Evolutionary conservation across 2,329 filamentous ascomycete species (phyloP), one percentile per base, ranked within the genome.

Genomic region (Phaeosphaeria sp.): DNA sequence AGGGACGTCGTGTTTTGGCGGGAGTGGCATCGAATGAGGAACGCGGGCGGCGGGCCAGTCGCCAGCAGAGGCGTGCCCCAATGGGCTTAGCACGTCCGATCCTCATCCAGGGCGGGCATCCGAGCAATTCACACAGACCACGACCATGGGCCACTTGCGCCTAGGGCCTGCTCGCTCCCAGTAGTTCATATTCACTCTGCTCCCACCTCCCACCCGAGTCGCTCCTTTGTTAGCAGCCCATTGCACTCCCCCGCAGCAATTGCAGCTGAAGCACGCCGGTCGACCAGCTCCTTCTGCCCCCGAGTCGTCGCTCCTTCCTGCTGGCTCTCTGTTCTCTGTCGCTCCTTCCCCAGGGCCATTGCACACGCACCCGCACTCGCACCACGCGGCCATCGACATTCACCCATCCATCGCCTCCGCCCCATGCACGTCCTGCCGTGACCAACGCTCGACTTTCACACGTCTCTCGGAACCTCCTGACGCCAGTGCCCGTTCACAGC

Each of bases 41-140:
- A 40, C 39, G 22, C 18, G 50, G 30, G 30, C 30, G 30, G 8
- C 15, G 8, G 30, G 30, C 13, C 39, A 48, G 33, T 50, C 27
- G 25, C 46, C 58, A 52, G 53, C 56, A 50, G 56, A 52, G 36
- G 22, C 15, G 20, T 44, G 48, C 54, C 55, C 46, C 55, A 58
- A 49, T 50, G 11, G 51, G 63, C 25, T 51, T 64, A 64, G 63
- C 57, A 59, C 22, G 30, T 27, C 53, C 57, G 51, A 47, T 52
- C 46, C 40, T 49, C 53, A 54, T 45, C 51, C 51, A 45, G 55
- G 60, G 36, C 50, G 52, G 59, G 59, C 55, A 59, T n/a, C 58
- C 53, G 59, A 59, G 52, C 56, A 56, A 48, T 56, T 46, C 43
- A 65, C 66, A 66, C 64, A 64, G 59, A 60, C 63, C 64, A 61